These are phyloP conservation scores for Parmelia sp. DNA, from an alignment of 495 filamentous ascomycete genomes.

Conservation along the genomic window DNA sequence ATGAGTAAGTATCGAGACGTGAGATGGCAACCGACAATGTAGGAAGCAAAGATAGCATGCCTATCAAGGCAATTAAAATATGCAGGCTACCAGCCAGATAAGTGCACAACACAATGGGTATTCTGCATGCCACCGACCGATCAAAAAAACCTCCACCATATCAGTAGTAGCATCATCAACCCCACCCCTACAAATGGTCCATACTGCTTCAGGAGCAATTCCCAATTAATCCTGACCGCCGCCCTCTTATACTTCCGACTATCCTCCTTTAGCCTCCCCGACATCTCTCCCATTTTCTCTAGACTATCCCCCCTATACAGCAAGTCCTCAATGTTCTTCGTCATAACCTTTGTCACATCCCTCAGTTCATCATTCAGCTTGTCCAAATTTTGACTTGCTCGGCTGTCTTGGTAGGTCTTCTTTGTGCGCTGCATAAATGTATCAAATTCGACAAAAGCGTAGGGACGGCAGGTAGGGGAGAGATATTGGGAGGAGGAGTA, in stretches of 20 bases:
- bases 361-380: constrained; percentile 90
- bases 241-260: constrained; percentile 88
- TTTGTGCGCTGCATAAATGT: constrained; percentile 92
- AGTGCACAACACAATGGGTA: neutral
- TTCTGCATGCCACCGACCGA: neutral
- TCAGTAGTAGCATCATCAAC: constrained; percentile 72
- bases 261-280: constrained; percentile 77
- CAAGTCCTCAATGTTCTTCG: constrained; percentile 98
- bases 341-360: constrained; percentile 99
- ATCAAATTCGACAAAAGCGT: constrained; percentile 96
- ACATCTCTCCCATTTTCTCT: constrained; percentile 96
- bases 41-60: neutral
- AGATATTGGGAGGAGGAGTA: constrained; percentile 69
- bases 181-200: constrained; percentile 77
- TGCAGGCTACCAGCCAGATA: neutral
- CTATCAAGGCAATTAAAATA: neutral
- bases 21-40: neutral
- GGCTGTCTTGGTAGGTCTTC: constrained; percentile 87
- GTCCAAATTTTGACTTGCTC: constrained; percentile 79
- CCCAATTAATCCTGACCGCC: constrained; percentile 97
- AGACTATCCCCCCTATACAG: constrained; percentile 90
- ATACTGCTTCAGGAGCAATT: constrained; percentile 93
- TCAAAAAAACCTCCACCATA: constrained; percentile 91
- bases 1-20: neutral
- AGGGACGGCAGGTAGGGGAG: constrained; percentile 71